Evolutionary conservation across 2,329 filamentous ascomycete genomes (phyloP).

Genomic region (Arthrobotrys conoides): DNA sequence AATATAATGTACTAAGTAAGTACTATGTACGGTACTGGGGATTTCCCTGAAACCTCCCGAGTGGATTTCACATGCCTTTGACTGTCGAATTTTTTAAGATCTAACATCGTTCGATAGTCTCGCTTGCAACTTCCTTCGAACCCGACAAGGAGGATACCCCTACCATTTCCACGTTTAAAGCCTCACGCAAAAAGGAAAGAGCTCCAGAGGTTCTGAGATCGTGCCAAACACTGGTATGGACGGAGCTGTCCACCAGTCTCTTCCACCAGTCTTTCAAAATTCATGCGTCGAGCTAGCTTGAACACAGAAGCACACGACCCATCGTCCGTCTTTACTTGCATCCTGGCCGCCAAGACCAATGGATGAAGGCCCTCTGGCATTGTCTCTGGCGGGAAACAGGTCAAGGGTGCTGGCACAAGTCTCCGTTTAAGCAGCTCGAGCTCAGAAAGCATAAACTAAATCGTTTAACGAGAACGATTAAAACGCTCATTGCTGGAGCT

Average conservation of each 20-base stretch:
- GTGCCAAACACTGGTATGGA: constrained; percentile 41
- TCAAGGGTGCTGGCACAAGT: constrained; percentile 53
- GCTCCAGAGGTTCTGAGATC: constrained; percentile 51
- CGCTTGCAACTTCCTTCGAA: constrained; percentile 51
- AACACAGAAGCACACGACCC: constrained; percentile 35
- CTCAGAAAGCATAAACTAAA: constrained; percentile 29
- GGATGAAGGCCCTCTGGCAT: constrained; percentile 16
- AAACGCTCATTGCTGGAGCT: constrained; percentile 55
- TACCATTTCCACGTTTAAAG: constrained; percentile 58
- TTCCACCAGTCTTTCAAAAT: constrained; percentile 26
- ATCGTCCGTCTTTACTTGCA: constrained; percentile 25
- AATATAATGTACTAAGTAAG: constrained; percentile 4
- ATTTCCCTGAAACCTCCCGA: constrained; percentile 46
- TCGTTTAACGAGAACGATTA: constrained; percentile 25
- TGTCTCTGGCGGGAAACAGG: constrained; percentile 54
- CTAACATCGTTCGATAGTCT: constrained; percentile 14
- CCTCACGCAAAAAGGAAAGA: constrained; percentile 56
- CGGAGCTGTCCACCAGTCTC: constrained; percentile 35
- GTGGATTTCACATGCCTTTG: constrained; percentile 50
- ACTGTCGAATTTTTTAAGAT: constrained; percentile 23
- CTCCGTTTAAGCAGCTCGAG: constrained; percentile 58
- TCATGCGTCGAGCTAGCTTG: constrained; percentile 43
- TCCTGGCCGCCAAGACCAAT: constrained; percentile 42
- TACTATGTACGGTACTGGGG: constrained; percentile 8
- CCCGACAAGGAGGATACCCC: constrained; percentile 46